Evolutionary conservation across 2,329 filamentous ascomycete genomes (phyloP), one percentile per base, ranked within the genome.

Genomic region (Oidium heveae): DNA sequence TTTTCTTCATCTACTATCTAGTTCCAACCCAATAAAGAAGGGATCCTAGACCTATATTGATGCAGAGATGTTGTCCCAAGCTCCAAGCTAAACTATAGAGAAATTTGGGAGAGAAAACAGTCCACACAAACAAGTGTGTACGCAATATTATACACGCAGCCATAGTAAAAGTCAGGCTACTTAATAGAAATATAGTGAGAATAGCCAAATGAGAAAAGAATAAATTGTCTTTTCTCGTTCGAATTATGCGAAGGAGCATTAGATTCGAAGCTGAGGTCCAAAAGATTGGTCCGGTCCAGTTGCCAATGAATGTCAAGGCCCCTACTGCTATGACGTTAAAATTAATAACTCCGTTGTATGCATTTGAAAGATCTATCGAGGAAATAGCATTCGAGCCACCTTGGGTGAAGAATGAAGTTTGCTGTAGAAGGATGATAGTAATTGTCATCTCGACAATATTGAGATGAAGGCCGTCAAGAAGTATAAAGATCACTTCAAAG

Each of bases 51-150:
- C 75, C 70, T 36, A 88, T 61, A 65, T 89, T 87, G 46, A 89
- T 71, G 39, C 75, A 64, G 57, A 88, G 65, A 74, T 98, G 89
- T 70, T 88, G 86, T 8, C 77, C 84, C 49, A 89, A 64, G 58
- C 76, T 79, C 93, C 91, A 98, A 15, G 83, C 86, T 72, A 91
- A 82, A 59, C 80, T 84, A 66, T 94, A 98, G 60, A 98, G 69
- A 66, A 88, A 96, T 67, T 96, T 98, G 0, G 91, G 91, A 59
- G 86, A 94, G 67, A 98, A 98, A 12, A 98, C 91, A 0, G 89
- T 96, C 91, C 91, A 98, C 58, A 98, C 88, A 65, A 98, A 98
- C 56, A 98, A 67, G 71, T 98, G 91, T 33, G 85, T 86, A 60
- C 89, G 73, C 64, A 98, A 67, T 8, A 76, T 72, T 51, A 84